These are phyloP conservation scores for Pythium sp. DNA, from an alignment of 352 stramenopile genomes.

Conservation along the genomic window DNA sequence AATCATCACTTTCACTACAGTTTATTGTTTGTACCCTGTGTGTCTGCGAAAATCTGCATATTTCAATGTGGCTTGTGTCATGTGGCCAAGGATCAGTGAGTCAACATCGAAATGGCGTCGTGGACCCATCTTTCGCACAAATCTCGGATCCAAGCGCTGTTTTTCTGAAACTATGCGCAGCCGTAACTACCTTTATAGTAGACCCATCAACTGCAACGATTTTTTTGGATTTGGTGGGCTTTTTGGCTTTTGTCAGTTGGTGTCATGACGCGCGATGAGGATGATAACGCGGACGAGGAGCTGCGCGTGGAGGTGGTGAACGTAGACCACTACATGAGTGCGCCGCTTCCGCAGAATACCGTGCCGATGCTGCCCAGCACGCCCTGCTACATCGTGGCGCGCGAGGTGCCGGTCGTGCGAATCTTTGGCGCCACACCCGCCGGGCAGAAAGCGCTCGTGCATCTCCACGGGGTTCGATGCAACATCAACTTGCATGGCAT, in stretches of 20 bases:
- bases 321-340: conserved; percentile 81
- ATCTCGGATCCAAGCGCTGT: too few species aligned
- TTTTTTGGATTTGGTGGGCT: not conserved
- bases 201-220: not conserved
- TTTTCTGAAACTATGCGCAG: not conserved
- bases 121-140: not conserved
- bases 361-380: conserved; percentile 45
- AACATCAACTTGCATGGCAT: not conserved
- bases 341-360: conserved; percentile 49
- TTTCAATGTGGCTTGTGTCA: not conserved
- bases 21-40: not conserved
- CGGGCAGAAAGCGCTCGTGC: conserved; percentile 87
- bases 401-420: conserved; percentile 81
- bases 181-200: not conserved
- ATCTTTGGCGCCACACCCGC: conserved; percentile 89
- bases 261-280: not conserved
- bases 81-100: not conserved
- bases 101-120: not conserved
- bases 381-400: conserved; percentile 66
- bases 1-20: not conserved
- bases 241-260: not conserved
- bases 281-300: conserved; percentile 29
- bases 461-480: conserved; percentile 78
- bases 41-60: not conserved
- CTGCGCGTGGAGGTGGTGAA: conserved; percentile 73